phyloP scores from a whole-genome alignment of 352 stramenopile genomes.

The Albugo candida region DNA sequence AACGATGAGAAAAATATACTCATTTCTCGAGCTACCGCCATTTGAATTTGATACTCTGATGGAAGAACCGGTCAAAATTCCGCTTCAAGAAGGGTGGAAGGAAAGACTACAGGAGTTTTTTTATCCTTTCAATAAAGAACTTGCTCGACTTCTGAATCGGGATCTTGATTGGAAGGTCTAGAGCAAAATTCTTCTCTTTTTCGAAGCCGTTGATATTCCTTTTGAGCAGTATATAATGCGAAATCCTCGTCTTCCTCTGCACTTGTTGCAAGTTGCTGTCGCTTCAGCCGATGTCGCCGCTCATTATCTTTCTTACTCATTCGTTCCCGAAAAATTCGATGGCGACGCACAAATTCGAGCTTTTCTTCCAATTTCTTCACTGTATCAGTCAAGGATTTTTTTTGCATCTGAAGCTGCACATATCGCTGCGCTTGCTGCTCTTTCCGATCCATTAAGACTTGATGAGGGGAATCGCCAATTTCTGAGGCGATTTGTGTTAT shows the following conservation, averaged over 20 bases:
- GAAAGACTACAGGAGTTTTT: conserved; percentile 57
- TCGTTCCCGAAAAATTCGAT: conserved; percentile 27
- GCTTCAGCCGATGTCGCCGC: too few species aligned
- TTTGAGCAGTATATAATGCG: neutral
- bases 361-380: too few species aligned
- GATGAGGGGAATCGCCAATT: too few species aligned
- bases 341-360: neutral
- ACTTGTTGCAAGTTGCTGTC: too few species aligned
- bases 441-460: too few species aligned
- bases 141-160: conserved; percentile 39
- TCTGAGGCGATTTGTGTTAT: too few species aligned
- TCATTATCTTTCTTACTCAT: conserved; percentile 1
- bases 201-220: conserved; percentile 1
- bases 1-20: conserved; percentile 70
- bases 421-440: too few species aligned
- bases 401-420: too few species aligned
- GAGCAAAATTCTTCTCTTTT: neutral
- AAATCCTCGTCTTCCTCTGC: neutral
- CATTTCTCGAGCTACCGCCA: conserved; percentile 66
- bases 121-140: conserved; percentile 62
- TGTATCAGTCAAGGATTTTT: too few species aligned
- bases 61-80: neutral
- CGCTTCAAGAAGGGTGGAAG: conserved; percentile 27
- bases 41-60: conserved; percentile 18
- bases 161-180: conserved; percentile 32